These are phyloP conservation scores for Nepenthes mirabilis DNA, from an alignment of 148 eudicot species.

Conservation along the genomic window DNA sequence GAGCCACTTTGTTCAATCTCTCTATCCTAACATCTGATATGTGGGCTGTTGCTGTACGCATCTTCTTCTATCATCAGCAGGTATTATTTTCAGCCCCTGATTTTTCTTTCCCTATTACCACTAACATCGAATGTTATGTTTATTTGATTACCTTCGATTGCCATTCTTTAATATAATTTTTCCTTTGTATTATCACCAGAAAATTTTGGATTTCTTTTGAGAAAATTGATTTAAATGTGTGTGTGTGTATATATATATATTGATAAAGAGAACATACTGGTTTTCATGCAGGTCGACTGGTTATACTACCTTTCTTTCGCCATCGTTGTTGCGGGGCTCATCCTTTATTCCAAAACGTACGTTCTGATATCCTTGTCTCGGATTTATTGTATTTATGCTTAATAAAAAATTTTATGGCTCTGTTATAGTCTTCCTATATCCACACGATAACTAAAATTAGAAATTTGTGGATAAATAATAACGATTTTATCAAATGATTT, in stretches of 20 bases:
- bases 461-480: too few relatives aligned
- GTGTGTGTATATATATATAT: not conserved
- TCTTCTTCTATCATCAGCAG: conserved; percentile 70
- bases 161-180: too few relatives aligned
- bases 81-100: conserved; percentile 16
- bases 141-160: too few relatives aligned
- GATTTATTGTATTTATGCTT: not conserved
- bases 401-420: not conserved
- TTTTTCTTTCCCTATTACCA: not conserved
- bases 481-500: too few relatives aligned
- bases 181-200: not conserved
- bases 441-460: not conserved
- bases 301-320: conserved; percentile 59
- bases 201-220: not conserved
- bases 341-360: conserved; percentile 61
- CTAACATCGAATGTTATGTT: too few relatives aligned
- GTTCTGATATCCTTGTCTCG: conserved; percentile 4
- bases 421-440: not conserved
- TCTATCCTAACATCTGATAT: conserved; percentile 83
- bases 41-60: conserved; percentile 88
- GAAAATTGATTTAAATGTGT: too few relatives aligned
- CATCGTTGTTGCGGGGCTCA: conserved; percentile 53
- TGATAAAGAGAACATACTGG: not conserved
- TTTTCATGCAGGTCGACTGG: conserved; percentile 73
- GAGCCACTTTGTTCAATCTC: conserved; percentile 78